phyloP scores from a whole-genome alignment of 2,329 filamentous ascomycete genomes.

The Talaromyces albobiverticillius region DNA sequence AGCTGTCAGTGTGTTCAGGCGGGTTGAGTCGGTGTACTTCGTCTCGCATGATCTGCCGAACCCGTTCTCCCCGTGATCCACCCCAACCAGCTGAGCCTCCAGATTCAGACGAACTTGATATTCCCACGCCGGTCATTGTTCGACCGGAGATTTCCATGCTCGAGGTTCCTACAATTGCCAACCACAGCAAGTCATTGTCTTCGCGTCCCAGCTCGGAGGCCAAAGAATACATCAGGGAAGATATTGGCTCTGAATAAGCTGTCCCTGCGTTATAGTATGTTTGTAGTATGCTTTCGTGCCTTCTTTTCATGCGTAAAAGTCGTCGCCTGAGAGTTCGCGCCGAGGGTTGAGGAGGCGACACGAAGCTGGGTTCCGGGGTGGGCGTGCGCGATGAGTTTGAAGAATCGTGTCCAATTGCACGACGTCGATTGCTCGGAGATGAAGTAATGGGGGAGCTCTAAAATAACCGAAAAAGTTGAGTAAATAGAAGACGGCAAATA shows the following conservation, averaged over 20 bases:
- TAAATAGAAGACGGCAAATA: conserved; percentile 7
- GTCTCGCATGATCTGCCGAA: conserved; percentile 82
- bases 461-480: conserved; percentile 13
- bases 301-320: conserved; percentile 69
- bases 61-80: conserved; percentile 75
- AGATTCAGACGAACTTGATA: conserved; percentile 54
- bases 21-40: conserved; percentile 94
- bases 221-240: conserved; percentile 89
- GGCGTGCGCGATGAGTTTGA: conserved; percentile 47
- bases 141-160: conserved; percentile 89
- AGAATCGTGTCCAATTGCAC: conserved; percentile 36
- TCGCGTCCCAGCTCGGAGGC: conserved; percentile 93
- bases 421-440: conserved; percentile 40
- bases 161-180: conserved; percentile 91
- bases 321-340: conserved; percentile 69
- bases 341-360: conserved; percentile 59
- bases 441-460: conserved; percentile 40
- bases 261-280: conserved; percentile 84
- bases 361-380: conserved; percentile 40
- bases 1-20: conserved; percentile 57
- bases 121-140: conserved; percentile 73
- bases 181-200: conserved; percentile 94
- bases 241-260: conserved; percentile 92
- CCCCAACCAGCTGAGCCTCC: conserved; percentile 69
- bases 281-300: conserved; percentile 73